Percentiles rank a stretch among this genome's conserved stretches.
phyloP scores from a whole-genome alignment of 352 stramenopile genomes.

The Lagenidium giganteum region DNA sequence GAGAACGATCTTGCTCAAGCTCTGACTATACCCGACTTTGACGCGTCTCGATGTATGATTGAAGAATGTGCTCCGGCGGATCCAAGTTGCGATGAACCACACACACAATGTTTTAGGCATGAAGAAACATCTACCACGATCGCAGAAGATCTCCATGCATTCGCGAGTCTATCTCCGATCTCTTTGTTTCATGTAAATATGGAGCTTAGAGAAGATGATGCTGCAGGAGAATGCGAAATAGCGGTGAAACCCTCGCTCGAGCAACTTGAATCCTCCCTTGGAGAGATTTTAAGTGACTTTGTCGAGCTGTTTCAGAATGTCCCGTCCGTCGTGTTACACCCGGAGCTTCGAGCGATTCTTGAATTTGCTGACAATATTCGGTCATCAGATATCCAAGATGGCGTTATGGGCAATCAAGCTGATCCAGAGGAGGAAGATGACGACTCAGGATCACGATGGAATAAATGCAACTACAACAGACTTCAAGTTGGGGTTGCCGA shows the following conservation, averaged over 20 bases:
- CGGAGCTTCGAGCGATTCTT: slow-evolving; percentile 36
- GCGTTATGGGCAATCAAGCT: not conserved
- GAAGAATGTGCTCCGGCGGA: too few species aligned
- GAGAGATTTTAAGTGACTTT: slow-evolving; percentile 26
- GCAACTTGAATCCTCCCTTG: slow-evolving; percentile 19
- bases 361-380: slow-evolving; percentile 47
- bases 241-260: slow-evolving; percentile 29
- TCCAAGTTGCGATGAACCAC: too few species aligned
- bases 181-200: slow-evolving; percentile 15
- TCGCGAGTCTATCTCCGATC: slow-evolving; percentile 10
- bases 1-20: slow-evolving; percentile 5
- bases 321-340: slow-evolving; percentile 25
- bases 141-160: slow-evolving; percentile 5
- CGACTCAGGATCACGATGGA: slow-evolving; percentile 9
- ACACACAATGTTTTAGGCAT: not conserved
- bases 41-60: slow-evolving; percentile 6
- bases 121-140: slow-evolving; percentile 1
- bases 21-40: slow-evolving; percentile 17
- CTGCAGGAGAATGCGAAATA: slow-evolving; percentile 15
- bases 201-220: slow-evolving; percentile 4
- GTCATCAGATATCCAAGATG: slow-evolving; percentile 14
- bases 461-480: slow-evolving; percentile 16
- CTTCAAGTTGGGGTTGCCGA: slow-evolving; percentile 32
- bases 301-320: slow-evolving; percentile 34
- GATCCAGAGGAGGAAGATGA: not conserved